Base-by-base conservation (phyloP, 2,329 filamentous ascomycete species). In the Verruconis gallopava region DNA sequence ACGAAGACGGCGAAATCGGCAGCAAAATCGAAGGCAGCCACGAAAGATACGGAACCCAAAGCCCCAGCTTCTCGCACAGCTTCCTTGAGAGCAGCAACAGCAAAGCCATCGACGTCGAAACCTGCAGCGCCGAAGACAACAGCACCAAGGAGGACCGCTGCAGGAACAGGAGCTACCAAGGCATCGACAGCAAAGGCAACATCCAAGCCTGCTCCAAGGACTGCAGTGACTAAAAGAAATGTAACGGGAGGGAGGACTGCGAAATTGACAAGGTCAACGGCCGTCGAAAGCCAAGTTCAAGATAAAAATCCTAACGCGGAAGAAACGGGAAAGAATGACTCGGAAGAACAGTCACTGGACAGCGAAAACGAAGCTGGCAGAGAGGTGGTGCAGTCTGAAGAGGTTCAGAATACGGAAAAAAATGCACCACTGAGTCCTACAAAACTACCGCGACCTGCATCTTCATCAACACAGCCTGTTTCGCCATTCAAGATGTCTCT, bases 101-200 rank as follows among this genome's bases (percentile, higher is more conserved):
- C 33, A 15, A 36, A 36, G 17, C 6, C 33, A 6, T 13, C 11
- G 11, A 15, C 11, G 9, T 9, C 33, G 9, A 9, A 11, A 36
- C 6, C 33, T 36, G 18, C 12, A 15, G 34, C 34, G 14, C 17
- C 11, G 6, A 18, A 30, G 20, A 42, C 36, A 21, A 20, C 11
- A 36, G 21, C n/a, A 14, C 21, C 40, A 21, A n/a, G 21, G 13
- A 43, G 21, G 18, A 25, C 34, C 20, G 21, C 12, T 20, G 19
- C 40, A 28, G 21, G 33, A 36, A 28, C 20, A 17, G 20, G 28
- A 9, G 33, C 40, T 4, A 36, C 40, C 4, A 42, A 42, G 28
- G 9, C 40, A 20, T 40, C 38, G 17, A 19, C 18, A 21, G 17
- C 40, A 20, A 43, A 43, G 13, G 28, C 34, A 11, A 12, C 33